These are phyloP conservation scores for Oemleria cerasiformis DNA, from an alignment of 306 rosid species.

Conservation along the genomic window DNA sequence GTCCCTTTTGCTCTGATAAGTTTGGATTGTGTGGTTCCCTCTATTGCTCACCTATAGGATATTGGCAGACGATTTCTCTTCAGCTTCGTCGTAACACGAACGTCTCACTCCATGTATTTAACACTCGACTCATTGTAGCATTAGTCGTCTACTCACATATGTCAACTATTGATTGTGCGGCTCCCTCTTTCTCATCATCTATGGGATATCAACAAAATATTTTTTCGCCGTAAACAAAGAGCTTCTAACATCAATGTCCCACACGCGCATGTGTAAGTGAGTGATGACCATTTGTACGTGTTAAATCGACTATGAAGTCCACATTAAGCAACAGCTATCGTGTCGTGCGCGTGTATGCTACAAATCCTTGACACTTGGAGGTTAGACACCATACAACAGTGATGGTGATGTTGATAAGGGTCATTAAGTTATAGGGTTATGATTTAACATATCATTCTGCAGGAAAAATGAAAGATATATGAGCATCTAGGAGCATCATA, in stretches of 20 bases:
- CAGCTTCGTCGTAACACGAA: slow-evolving; percentile 35
- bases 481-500: slow-evolving; percentile 53
- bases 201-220: too few species aligned
- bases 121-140: not conserved
- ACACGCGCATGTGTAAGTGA: not conserved
- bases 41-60: slow-evolving; percentile 35
- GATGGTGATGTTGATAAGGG: not conserved
- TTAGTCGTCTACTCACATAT: not conserved
- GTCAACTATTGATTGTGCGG: not conserved
- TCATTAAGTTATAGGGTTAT: slow-evolving; percentile 12
- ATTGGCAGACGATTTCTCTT: slow-evolving; percentile 40
- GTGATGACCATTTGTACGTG: not conserved
- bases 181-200: too few species aligned
- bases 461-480: slow-evolving; percentile 1
- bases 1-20: slow-evolving; percentile 12
- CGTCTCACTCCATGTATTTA: not conserved
- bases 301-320: not conserved
- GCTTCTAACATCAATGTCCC: too few species aligned
- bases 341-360: not conserved
- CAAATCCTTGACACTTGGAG: not conserved
- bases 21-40: slow-evolving; percentile 17
- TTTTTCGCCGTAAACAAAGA: too few species aligned
- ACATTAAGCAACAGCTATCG: not conserved
- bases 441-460: slow-evolving; percentile 24
- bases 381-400: not conserved